Percentiles rank a stretch among this genome's conserved stretches.
phyloP scores from a whole-genome alignment of 1,139 yeast genomes.

The Blastobotrys serpentis region DNA sequence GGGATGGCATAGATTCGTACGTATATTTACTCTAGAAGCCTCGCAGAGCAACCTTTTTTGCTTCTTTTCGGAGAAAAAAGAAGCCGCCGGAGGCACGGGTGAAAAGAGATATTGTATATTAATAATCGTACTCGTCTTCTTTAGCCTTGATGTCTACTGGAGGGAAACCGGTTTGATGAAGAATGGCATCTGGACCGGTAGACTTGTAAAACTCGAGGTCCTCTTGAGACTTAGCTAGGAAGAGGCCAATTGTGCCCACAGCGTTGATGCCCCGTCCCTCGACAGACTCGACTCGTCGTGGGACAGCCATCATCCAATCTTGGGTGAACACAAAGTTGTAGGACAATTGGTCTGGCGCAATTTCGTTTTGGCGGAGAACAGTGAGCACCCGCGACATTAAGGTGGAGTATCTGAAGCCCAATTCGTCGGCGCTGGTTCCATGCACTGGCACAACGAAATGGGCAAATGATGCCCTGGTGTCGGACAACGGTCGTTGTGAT shows the following conservation, averaged over 20 bases:
- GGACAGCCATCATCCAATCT: conserved; percentile 83
- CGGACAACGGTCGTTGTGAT: conserved; percentile 57
- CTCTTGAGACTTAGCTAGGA: conserved; percentile 71
- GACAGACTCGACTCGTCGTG: conserved; percentile 45
- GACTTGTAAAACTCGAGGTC: conserved; percentile 34
- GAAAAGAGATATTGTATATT: no score
- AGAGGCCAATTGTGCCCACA: conserved; percentile 74
- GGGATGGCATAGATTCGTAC: no score
- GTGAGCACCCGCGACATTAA: conserved; percentile 71
- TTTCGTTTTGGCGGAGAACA: conserved; percentile 44
- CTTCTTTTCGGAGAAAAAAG: no score
- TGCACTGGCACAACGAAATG: conserved; percentile 70
- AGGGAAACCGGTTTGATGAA: conserved; percentile 65
- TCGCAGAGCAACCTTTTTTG: no score
- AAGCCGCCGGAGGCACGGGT: no score
- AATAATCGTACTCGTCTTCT: conserved; percentile 31
- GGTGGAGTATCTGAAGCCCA: conserved; percentile 62
- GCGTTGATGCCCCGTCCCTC: conserved; percentile 67
- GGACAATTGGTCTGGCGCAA: conserved; percentile 45
- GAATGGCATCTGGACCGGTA: conserved; percentile 40
- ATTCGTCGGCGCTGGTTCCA: conserved; percentile 38
- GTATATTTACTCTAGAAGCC: no score
- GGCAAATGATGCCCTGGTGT: conserved; percentile 67
- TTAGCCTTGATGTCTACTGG: conserved; percentile 35
- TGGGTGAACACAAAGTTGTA: conserved; percentile 82